A percentile compares a stretch with the other conserved stretches of the same genome.
Evolutionary conservation across 1,139 yeast genomes (phyloP).

Genomic region (Eremothecium gossypii): DNA sequence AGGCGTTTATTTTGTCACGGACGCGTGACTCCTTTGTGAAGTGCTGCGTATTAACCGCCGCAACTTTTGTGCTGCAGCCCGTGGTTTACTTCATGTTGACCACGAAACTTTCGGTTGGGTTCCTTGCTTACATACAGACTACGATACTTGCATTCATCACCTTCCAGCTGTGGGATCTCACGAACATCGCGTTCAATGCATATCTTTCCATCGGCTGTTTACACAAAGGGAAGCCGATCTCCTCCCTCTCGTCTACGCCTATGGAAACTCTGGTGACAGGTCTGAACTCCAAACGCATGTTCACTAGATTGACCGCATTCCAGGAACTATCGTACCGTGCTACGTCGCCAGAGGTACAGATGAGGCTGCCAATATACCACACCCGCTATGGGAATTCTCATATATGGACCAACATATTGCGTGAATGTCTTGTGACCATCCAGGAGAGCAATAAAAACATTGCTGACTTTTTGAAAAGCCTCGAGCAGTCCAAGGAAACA

Average conservation of each 20-base stretch:
- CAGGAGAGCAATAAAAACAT: slow-evolving; percentile 25
- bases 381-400: slow-evolving; percentile 39
- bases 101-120: slow-evolving; percentile 11
- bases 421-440: slow-evolving; percentile 50
- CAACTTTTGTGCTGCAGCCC: slow-evolving; percentile 13
- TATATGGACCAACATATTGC: slow-evolving; percentile 50
- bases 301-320: slow-evolving; percentile 59
- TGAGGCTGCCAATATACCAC: slow-evolving; percentile 47
- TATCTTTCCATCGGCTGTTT: slow-evolving; percentile 79
- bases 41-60: slow-evolving; percentile 12
- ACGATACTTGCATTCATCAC: slow-evolving; percentile 12
- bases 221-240: slow-evolving; percentile 62
- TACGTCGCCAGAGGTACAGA: slow-evolving; percentile 39
- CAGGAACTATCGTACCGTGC: slow-evolving; percentile 62
- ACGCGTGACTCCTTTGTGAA: slow-evolving; percentile 15
- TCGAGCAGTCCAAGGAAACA: slow-evolving; percentile 15
- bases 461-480: slow-evolving; percentile 17
- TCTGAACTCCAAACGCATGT: slow-evolving; percentile 43
- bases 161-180: slow-evolving; percentile 45
- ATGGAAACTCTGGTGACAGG: slow-evolving; percentile 70
- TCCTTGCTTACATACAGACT: slow-evolving; percentile 11
- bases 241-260: slow-evolving; percentile 61
- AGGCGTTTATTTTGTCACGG: slow-evolving; percentile 23
- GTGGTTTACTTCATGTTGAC: slow-evolving; percentile 10
- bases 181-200: slow-evolving; percentile 56